Conservation (phyloP, 1,284 basidiomycete genomes). For the Xanthoconium separans region DNA sequence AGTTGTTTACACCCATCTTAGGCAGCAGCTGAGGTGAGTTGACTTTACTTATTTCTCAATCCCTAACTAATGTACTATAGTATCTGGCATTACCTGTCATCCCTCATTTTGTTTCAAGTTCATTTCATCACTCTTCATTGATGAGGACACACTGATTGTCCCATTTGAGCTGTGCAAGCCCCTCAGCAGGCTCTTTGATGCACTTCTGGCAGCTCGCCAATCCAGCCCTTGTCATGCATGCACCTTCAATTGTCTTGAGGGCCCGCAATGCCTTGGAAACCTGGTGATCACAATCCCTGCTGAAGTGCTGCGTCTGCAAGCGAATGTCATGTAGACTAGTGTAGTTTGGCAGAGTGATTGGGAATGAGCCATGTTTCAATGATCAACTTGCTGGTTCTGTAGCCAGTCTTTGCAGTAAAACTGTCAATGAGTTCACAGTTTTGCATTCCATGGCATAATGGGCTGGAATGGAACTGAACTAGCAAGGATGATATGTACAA, state of each 20-base stretch:
- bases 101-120: no score
- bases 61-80: no score
- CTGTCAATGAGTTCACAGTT: slow-evolving; percentile 63
- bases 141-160: slow-evolving; percentile 64
- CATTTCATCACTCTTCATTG: no score
- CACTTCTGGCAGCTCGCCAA: slow-evolving; percentile 49
- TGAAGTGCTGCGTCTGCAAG: slow-evolving; percentile 57
- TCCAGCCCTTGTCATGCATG: slow-evolving; percentile 49
- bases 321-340: slow-evolving; percentile 60
- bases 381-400: slow-evolving; percentile 49
- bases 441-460: slow-evolving; percentile 55
- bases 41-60: no score
- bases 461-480: no score
- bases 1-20: no score
- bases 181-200: slow-evolving; percentile 55
- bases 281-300: slow-evolving; percentile 61
- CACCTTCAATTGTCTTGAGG: slow-evolving; percentile 46
- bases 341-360: neutral
- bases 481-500: no score
- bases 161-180: slow-evolving; percentile 50
- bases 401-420: slow-evolving; percentile 65
- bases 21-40: no score
- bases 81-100: no score
- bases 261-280: slow-evolving; percentile 53
- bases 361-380: neutral